phyloP scores from a whole-genome alignment of 768 basidiomycete genomes.

The Psilocybe cubensis region DNA sequence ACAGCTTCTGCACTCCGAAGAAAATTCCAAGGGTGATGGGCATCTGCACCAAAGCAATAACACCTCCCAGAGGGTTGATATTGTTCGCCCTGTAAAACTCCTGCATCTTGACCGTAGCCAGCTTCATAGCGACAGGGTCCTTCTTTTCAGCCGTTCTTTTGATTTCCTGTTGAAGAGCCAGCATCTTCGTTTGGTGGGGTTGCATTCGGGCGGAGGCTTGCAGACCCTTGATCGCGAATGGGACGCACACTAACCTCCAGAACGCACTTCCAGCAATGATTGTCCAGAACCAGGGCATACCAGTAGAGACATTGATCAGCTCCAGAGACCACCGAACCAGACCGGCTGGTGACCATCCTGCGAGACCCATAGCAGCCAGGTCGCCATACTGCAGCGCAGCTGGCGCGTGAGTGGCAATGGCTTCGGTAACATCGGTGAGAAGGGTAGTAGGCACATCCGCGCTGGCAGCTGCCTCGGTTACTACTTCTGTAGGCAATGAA shows the following conservation, averaged over 20 bases:
- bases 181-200: slow-evolving; percentile 58
- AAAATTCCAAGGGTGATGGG: slow-evolving; percentile 83
- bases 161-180: slow-evolving; percentile 50
- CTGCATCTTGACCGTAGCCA: slow-evolving; percentile 54
- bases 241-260: slow-evolving; percentile 64
- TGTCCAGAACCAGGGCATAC: slow-evolving; percentile 85
- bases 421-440: slow-evolving; percentile 23
- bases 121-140: slow-evolving; percentile 53
- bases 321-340: slow-evolving; percentile 66
- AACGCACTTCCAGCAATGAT: slow-evolving; percentile 67
- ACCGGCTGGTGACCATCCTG: slow-evolving; percentile 67
- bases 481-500: too few species aligned
- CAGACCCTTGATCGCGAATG: slow-evolving; percentile 58
- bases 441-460: slow-evolving; percentile 12
- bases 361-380: slow-evolving; percentile 68
- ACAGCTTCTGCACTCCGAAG: slow-evolving; percentile 77
- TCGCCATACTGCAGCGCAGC: slow-evolving; percentile 70
- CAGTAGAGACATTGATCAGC: slow-evolving; percentile 62
- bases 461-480: slow-evolving; percentile 7
- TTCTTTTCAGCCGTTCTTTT: slow-evolving; percentile 30
- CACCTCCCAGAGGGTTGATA: slow-evolving; percentile 54
- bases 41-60: slow-evolving; percentile 68
- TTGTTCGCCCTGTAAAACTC: slow-evolving; percentile 66
- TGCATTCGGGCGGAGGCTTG: slow-evolving; percentile 63
- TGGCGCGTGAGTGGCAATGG: slow-evolving; percentile 33